A percentile compares a stretch with the other conserved stretches of the same genome.
These are phyloP conservation scores for Vitis hybrid DNA, from an alignment of 177 flowering plant species.

Conservation along the genomic window DNA sequence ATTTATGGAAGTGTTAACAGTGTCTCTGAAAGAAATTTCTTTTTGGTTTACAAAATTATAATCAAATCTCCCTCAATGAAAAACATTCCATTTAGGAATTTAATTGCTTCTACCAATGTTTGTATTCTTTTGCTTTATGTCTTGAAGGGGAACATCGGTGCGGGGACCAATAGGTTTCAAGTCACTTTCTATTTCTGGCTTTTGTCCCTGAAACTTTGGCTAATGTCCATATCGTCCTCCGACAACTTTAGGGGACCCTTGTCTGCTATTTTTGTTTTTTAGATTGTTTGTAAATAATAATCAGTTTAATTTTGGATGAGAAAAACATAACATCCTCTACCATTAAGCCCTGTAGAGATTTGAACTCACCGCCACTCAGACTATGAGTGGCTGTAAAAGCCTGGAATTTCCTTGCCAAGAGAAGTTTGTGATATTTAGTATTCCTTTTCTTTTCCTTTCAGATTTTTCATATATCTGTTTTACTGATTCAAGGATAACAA, in stretches of 20 bases:
- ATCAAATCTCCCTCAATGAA: conserved; percentile 6
- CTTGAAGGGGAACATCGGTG: conserved; percentile 14
- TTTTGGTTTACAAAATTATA: neutral
- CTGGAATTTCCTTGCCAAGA: conserved; percentile 39
- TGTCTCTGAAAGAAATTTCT: neutral
- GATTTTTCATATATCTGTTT: conserved; percentile 1
- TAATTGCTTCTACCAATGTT: conserved; percentile 19
- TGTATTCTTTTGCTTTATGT: conserved; percentile 27
- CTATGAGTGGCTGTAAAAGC: conserved; percentile 42
- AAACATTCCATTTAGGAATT: conserved; percentile 24
- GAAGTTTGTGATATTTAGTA: conserved; percentile 23
- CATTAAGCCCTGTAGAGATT: conserved; percentile 15
- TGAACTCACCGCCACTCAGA: conserved; percentile 32
- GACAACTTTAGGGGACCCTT: conserved; percentile 45
- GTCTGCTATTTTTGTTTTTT: conserved; percentile 37
- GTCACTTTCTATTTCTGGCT: conserved; percentile 42
- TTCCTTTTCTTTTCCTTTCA: neutral
- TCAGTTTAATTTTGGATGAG: conserved; percentile 23
- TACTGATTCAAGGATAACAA: conserved; percentile 18
- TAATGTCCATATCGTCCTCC: conserved; percentile 39
- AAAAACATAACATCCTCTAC: conserved; percentile 25
- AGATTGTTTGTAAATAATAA: conserved; percentile 16
- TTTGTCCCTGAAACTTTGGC: conserved; percentile 39
- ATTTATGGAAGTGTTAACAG: neutral
- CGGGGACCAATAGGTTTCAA: conserved; percentile 43